Conservation (phyloP, 2,329 filamentous ascomycete genomes). For the Verticillium alfalfae region DNA sequence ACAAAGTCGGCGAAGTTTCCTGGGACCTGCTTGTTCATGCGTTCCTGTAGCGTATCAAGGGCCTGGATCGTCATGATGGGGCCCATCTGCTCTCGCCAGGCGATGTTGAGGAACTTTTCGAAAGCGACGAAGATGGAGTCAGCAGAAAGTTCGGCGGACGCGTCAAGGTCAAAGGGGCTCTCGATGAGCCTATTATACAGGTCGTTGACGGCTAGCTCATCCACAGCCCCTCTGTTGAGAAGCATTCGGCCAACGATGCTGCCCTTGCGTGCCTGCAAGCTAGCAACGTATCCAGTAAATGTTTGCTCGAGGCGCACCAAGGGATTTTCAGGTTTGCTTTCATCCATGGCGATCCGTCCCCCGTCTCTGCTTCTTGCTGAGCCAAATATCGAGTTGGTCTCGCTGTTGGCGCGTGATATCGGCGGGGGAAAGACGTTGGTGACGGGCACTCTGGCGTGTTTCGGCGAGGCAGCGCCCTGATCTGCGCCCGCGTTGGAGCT, state of each 20-base stretch:
- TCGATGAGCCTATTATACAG: constrained; percentile 86
- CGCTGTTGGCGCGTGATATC: constrained; percentile 36
- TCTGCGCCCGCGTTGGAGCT: constrained; percentile 39
- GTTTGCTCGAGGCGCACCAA: constrained; percentile 76
- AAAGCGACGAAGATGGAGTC: constrained; percentile 89
- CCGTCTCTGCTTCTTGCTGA: constrained; percentile 45
- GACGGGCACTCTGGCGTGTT: constrained; percentile 32
- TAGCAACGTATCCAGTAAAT: constrained; percentile 75
- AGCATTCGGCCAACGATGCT: constrained; percentile 77
- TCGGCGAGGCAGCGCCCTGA: constrained; percentile 19
- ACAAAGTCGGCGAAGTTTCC: constrained; percentile 70
- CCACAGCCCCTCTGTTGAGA: constrained; percentile 62
- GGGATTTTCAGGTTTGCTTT: constrained; percentile 55
- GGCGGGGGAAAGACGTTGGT: constrained; percentile 32
- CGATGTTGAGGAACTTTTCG: constrained; percentile 84
- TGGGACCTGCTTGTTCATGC: constrained; percentile 59
- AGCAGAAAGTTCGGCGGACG: constrained; percentile 67
- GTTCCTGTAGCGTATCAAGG: constrained; percentile 68
- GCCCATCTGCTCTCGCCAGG: constrained; percentile 86
- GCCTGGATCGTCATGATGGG: constrained; percentile 69
- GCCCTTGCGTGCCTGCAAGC: constrained; percentile 78
- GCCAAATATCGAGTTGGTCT: constrained; percentile 46
- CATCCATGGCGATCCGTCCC: constrained; percentile 37
- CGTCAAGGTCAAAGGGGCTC: constrained; percentile 71
- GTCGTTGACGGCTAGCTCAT: constrained; percentile 80